Evolutionary conservation across 345 rosid species (phyloP), one percentile per base, ranked within the genome.

Genomic region (Aquilaria sinensis): DNA sequence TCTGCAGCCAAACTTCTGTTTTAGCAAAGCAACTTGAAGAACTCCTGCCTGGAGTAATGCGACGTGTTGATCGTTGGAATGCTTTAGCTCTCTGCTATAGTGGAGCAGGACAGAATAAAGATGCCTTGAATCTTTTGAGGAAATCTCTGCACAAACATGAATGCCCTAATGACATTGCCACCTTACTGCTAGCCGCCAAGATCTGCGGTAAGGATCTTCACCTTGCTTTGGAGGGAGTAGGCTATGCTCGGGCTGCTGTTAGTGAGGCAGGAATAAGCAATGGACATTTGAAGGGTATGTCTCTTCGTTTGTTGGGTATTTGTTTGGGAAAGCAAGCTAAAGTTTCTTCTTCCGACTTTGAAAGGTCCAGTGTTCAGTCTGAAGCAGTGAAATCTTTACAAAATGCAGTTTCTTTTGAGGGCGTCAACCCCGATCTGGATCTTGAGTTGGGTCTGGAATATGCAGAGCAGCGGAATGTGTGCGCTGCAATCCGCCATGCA

Each of bases 41-140:
- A 70, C 77, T 83, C 47, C 70, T 83, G 81, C 97, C 97, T 50
- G 97, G 98, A 46, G 78, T 86, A 57, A 77, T 78, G 72, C 83
- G 73, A 55, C 92, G 96, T n/a, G 80, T 80, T 48, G 96, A 88
- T 41, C 86, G 90, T 37, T 93, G 98, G 98, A 86, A 90, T 74
- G 71, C 64, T 61, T 70, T 93, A 73, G 92, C 97, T 59, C 94
- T 93, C 73, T 90, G 90, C 61, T 88, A 77, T 57, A 71, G 79
- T 58, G 90, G 77, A 65, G 83, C 74, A 11, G 92, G 89, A 56
- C 81, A 90, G 74, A 75, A 74, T 47, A 55, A 58, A 58, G 71
- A 75, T 67, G 94, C 95, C 51, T 66, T 93, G 60, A 88, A 90
- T 75, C 76, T 93, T 61, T 63, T 93, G 61, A 80, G 89, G 65